Conservation (phyloP, 768 basidiomycete genomes). For the Podaxis sp. region DNA sequence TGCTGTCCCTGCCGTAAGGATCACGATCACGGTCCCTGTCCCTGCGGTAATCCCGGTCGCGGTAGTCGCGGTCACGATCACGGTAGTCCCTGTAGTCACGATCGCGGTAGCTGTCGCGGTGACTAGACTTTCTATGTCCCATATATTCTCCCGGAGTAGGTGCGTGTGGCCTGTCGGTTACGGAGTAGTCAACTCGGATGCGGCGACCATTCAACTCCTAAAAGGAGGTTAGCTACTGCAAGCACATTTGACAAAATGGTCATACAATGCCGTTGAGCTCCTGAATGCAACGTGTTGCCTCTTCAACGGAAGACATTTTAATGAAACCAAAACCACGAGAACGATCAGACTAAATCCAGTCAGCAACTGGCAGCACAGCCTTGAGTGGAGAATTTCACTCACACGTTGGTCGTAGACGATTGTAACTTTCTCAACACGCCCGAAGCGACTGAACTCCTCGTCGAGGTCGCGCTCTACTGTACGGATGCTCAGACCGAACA, state of each 20-base stretch:
- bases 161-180: constrained; percentile 90
- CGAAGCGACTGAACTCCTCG: constrained; percentile 88
- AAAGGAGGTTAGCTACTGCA: constrained; percentile 12
- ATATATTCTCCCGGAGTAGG: constrained; percentile 98
- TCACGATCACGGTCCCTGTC: constrained; percentile 54
- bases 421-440: constrained; percentile 90
- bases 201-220: constrained; percentile 94
- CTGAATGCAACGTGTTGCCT: constrained; percentile 83
- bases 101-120: constrained; percentile 36
- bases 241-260: constrained; percentile 16
- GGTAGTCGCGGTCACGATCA: constrained; percentile 31
- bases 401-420: constrained; percentile 98
- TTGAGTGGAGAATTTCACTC: constrained; percentile 32
- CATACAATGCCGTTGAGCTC: constrained; percentile 90
- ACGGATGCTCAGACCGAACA: constrained; percentile 97
- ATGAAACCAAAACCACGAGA: constrained; percentile 99
- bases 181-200: constrained; percentile 96
- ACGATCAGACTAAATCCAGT: constrained; percentile 64
- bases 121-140: constrained; percentile 72
- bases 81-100: constrained; percentile 36
- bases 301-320: constrained; percentile 86
- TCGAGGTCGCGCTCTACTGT: constrained; percentile 93
- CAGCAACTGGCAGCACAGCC: neutral
- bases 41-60: constrained; percentile 42
- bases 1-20: constrained; percentile 65